phyloP scores from a whole-genome alignment of 2,329 filamentous ascomycete genomes.

The Aspergillus sp. region DNA sequence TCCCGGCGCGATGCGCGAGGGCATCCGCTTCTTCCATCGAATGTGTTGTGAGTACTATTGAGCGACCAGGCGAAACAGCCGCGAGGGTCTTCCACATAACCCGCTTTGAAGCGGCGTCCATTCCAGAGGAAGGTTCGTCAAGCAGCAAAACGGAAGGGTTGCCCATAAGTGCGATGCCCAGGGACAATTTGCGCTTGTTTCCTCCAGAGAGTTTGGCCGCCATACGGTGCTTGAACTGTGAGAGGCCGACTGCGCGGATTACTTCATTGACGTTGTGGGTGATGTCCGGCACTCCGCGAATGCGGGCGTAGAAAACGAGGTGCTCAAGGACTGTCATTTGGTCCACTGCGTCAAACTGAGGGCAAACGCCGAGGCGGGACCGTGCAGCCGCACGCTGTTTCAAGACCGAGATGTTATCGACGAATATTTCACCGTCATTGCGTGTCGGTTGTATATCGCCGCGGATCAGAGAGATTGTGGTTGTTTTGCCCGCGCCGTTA shows the following conservation, averaged over 20 bases:
- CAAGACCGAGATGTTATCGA: constrained; percentile 76
- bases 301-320: constrained; percentile 80
- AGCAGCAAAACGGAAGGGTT: constrained; percentile 84
- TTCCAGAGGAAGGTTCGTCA: constrained; percentile 83
- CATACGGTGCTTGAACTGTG: constrained; percentile 70
- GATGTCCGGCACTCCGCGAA: constrained; percentile 74
- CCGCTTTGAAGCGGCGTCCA: constrained; percentile 87
- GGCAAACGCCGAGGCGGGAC: constrained; percentile 82
- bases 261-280: constrained; percentile 76
- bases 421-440: constrained; percentile 74
- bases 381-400: constrained; percentile 70
- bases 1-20: constrained; percentile 77
- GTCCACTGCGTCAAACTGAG: constrained; percentile 85
- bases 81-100: constrained; percentile 89
- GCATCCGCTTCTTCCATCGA: constrained; percentile 95
- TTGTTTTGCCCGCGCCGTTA: constrained; percentile 89
- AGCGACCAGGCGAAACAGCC: constrained; percentile 72
- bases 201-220: constrained; percentile 80
- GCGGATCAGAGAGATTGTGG: constrained; percentile 82
- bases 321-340: constrained; percentile 88
- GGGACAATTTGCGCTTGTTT: constrained; percentile 87
- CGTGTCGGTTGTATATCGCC: constrained; percentile 77
- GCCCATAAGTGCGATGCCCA: constrained; percentile 89
- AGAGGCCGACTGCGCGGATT: constrained; percentile 76
- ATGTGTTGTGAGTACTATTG: constrained; percentile 85